Conservation (phyloP, 495 filamentous ascomycete species). For the Neurospora hispaniola region DNA sequence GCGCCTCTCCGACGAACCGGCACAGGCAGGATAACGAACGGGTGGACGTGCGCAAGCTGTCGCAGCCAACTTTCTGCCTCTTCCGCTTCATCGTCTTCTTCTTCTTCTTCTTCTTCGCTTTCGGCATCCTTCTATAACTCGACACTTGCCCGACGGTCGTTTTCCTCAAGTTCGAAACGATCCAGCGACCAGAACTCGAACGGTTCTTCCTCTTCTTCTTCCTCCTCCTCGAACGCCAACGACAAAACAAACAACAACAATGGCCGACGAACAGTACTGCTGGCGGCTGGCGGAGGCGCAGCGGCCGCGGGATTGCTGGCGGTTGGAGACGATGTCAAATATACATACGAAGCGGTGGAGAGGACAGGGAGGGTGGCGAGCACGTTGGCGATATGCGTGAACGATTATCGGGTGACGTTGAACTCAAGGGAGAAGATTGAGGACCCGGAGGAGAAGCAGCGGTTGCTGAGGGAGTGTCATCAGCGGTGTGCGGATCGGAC, state of each 20-base stretch:
- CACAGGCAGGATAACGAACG: conserved; percentile 8
- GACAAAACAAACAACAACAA: conserved; percentile 2
- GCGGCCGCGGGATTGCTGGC: conserved; percentile 49
- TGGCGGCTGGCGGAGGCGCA: conserved; percentile 34
- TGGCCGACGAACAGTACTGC: conserved; percentile 13
- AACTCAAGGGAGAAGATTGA: conserved; percentile 47
- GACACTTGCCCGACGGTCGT: conserved; percentile 15
- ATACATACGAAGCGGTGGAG: conserved; percentile 61
- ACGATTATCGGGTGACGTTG: conserved; percentile 83
- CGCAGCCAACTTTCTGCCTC: conserved; percentile 22
- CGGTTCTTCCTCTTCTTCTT: conserved; percentile 3
- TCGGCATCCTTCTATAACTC: background rate
- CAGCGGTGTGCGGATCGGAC: conserved; percentile 82
- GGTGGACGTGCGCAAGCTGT: conserved; percentile 34
- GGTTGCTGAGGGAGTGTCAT: conserved; percentile 72
- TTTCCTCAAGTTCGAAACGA: conserved; percentile 1
- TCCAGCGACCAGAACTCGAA: conserved; percentile 15
- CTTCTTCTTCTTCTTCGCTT: background rate
- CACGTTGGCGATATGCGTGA: conserved; percentile 70
- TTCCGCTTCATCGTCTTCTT: background rate
- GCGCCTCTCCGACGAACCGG: conserved; percentile 10
- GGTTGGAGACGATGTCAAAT: conserved; percentile 61
- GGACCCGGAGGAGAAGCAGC: conserved; percentile 50
- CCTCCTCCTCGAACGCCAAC: background rate
- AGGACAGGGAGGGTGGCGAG: conserved; percentile 71